Percentiles rank a stretch among this genome's conserved stretches.
Conservation (phyloP, 2,329 filamentous ascomycete species). For the Botryotinia globosa region DNA sequence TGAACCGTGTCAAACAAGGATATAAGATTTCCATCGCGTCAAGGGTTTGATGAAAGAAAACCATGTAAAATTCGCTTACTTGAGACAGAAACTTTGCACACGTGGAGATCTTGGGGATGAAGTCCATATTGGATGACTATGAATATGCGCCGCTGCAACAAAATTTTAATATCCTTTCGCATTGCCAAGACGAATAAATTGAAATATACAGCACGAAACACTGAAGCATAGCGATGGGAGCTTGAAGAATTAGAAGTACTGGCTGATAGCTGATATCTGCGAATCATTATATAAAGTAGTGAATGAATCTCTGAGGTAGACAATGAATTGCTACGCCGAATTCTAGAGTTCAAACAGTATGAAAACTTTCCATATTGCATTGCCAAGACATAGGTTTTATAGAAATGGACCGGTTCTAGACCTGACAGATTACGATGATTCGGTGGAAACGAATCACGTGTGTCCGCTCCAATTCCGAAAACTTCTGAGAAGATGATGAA, state of each 20-base stretch:
- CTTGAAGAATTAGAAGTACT: not conserved
- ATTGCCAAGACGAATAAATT: not conserved
- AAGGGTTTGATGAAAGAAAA: not conserved
- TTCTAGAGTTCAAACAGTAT: not conserved
- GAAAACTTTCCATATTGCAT: not conserved
- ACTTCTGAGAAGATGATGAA: not conserved
- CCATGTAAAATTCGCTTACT: not conserved
- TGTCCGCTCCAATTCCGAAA: not conserved
- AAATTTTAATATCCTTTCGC: not conserved
- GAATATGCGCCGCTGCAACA: not conserved
- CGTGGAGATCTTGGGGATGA: not conserved
- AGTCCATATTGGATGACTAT: not conserved
- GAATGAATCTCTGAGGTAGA: not conserved
- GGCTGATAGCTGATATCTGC: not conserved
- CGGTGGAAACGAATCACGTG: not conserved
- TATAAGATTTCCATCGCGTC: not conserved
- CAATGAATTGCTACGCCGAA: not conserved
- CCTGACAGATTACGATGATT: not conserved
- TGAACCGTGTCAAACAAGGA: not conserved
- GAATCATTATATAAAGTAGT: not conserved
- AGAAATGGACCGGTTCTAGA: not conserved
- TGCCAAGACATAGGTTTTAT: not conserved
- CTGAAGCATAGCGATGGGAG: rapidly evolving
- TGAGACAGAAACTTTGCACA: not conserved
- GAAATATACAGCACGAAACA: not conserved